Evolutionary conservation across 2,329 filamentous ascomycete species (phyloP).

Genomic region (Aspergillus intermedius): DNA sequence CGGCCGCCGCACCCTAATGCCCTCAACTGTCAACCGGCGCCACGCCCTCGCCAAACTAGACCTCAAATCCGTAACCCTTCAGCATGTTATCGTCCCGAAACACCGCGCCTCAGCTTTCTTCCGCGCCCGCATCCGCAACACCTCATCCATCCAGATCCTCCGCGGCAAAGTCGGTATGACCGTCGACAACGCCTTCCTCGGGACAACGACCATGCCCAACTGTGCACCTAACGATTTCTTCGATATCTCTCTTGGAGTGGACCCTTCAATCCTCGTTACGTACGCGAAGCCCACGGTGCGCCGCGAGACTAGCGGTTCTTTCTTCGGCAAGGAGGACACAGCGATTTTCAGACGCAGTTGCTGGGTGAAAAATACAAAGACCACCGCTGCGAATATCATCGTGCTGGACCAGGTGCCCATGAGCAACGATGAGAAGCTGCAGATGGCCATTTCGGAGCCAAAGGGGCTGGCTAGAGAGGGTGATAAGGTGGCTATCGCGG

Average conservation of each 20-base stretch:
- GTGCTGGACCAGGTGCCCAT: constrained; percentile 29
- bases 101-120: constrained; percentile 35
- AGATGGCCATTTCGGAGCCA: constrained; percentile 23
- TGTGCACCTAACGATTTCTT: constrained; percentile 23
- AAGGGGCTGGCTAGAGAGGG: constrained; percentile 22
- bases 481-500: constrained; percentile 8
- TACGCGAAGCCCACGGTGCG: constrained; percentile 25
- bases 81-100: constrained; percentile 36
- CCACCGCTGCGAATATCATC: constrained; percentile 17
- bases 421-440: constrained; percentile 25
- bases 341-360: constrained; percentile 25
- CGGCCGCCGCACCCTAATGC: constrained; percentile 30
- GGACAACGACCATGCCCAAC: constrained; percentile 17
- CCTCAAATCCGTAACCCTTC: constrained; percentile 28
- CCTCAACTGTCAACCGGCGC: constrained; percentile 28
- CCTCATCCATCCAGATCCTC: constrained; percentile 25
- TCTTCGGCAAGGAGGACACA: constrained; percentile 26
- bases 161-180: constrained; percentile 21
- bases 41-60: constrained; percentile 34
- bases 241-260: constrained; percentile 27
- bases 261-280: constrained; percentile 24
- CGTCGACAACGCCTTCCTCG: constrained; percentile 26
- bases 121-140: constrained; percentile 34
- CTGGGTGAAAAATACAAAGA: constrained; percentile 27
- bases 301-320: constrained; percentile 15